Evolutionary conservation across 2,329 filamentous ascomycete species (phyloP), one percentile per base, ranked within the genome.

Genomic region (Plectosphaerella cucumerina): DNA sequence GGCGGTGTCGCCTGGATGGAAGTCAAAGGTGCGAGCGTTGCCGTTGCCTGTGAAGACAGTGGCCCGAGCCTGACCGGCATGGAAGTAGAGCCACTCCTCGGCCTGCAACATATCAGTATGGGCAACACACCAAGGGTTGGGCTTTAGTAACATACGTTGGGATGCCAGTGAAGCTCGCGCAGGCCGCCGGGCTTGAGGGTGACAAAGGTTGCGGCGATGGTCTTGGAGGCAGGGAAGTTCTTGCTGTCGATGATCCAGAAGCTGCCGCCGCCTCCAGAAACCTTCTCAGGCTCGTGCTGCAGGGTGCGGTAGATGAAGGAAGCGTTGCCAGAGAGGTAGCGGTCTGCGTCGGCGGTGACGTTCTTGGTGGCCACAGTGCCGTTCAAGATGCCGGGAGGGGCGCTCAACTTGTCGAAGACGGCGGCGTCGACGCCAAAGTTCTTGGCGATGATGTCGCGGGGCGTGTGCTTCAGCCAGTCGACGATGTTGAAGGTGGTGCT

Each of bases 41-140:
- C 73, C 70, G 58, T 74, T 77, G 6, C 83, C 85, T 45, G 82
- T 80, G 62, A 86, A 88, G 3, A 86, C 80, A 0, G 83, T 87
- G 0, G 84, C 84, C 22, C 79, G 77, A 1, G 71, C 85, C 2
- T 72, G 66, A 21, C 84, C 85, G 53, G 78, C 70, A 62, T 86
- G 82, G 69, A 89, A 88, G 66, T 87, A 88, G 3, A 88, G 66
- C 85, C 85, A 88, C 63, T 88, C 85, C 58, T 87, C 82, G 5
- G 81, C 81, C 79, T 84, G 52, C 11, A 20, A 42, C 1, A 51
- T 12, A 21, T 42, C 22, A 53, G 9, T 4, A 9, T 48, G 12
- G 4, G 35, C 14, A 34, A 47, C 11, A 20, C n/a, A 18, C 21
- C 33, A 48, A 37, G 35, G 43, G 11, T 8, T 11, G 21, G 18